Evolutionary conservation across 2,329 filamentous ascomycete species (phyloP).

Genomic region (Aureobasidium subglaciale): DNA sequence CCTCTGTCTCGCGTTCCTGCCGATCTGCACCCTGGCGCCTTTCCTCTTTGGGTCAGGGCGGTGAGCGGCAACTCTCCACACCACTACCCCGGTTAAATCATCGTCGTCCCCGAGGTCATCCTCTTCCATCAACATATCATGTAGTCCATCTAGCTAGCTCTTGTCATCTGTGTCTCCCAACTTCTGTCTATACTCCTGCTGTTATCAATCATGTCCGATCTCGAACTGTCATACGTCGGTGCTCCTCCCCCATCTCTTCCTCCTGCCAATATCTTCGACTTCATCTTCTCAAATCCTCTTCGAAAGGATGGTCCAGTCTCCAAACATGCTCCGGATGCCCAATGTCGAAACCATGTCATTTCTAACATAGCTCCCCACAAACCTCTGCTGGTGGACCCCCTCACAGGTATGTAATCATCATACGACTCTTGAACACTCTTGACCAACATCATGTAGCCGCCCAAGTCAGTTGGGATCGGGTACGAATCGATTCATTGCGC

Average conservation of each 20-base stretch:
- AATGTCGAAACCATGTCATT: background rate
- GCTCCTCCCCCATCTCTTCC: background rate
- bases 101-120: conserved; percentile 5
- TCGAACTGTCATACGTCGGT: conserved; percentile 3
- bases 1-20: conserved; percentile 4
- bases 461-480: conserved; percentile 12
- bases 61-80: conserved; percentile 9
- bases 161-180: background rate
- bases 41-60: background rate
- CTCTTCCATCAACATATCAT: background rate
- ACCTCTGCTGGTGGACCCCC: conserved; percentile 12
- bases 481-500: background rate
- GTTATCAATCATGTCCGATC: conserved; percentile 8
- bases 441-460: conserved; percentile 8
- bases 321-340: background rate
- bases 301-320: conserved; percentile 6
- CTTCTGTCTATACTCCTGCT: background rate
- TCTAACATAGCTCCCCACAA: conserved; percentile 10
- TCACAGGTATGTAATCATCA: background rate
- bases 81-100: conserved; percentile 1
- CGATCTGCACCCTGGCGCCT: conserved; percentile 2
- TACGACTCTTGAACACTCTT: background rate
- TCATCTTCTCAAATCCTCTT: conserved; percentile 15
- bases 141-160: conserved; percentile 4
- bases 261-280: conserved; percentile 8